Conservation (phyloP, 1,284 basidiomycete genomes). For the Tausonia pullulans region DNA sequence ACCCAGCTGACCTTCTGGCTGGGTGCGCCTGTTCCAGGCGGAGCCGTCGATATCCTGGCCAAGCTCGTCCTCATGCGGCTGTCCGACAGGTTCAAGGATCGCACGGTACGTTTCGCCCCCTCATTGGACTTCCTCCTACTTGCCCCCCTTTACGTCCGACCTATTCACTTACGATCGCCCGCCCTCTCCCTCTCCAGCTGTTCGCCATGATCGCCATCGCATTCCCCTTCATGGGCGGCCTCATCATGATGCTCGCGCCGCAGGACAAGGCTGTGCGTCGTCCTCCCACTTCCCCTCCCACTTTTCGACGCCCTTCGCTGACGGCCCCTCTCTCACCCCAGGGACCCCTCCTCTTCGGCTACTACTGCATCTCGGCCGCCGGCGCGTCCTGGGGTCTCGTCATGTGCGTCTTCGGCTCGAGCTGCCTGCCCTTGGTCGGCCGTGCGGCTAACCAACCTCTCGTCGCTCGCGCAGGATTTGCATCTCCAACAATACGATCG, state of each 20-base stretch:
- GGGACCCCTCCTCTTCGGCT: neutral
- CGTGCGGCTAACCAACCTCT: neutral
- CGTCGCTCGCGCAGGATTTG: neutral
- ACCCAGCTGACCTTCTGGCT: too few species aligned
- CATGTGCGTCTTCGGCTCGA: slow-evolving; percentile 15
- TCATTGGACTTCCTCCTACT: too few species aligned
- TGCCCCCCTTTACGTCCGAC: too few species aligned
- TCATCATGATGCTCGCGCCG: slow-evolving; percentile 21
- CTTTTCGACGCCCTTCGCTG: neutral
- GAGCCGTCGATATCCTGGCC: slow-evolving; percentile 18
- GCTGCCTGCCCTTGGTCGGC: neutral
- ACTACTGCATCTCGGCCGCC: slow-evolving; percentile 16
- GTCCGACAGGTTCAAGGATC: slow-evolving; percentile 5
- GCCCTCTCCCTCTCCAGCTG: too few species aligned
- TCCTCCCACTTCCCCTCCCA: neutral
- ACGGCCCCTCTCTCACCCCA: neutral
- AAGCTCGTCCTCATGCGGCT: slow-evolving; percentile 2
- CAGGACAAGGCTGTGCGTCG: slow-evolving; percentile 1
- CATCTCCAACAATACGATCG: slow-evolving; percentile 21
- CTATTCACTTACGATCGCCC: too few species aligned
- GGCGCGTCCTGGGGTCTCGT: slow-evolving; percentile 20
- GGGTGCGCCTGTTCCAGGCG: too few species aligned
- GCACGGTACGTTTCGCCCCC: too few species aligned
- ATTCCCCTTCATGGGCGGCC: slow-evolving; percentile 20
- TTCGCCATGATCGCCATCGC: slow-evolving; percentile 8